Conservation (phyloP, 1,284 basidiomycete species). For the Trichosporon coremiiforme region DNA sequence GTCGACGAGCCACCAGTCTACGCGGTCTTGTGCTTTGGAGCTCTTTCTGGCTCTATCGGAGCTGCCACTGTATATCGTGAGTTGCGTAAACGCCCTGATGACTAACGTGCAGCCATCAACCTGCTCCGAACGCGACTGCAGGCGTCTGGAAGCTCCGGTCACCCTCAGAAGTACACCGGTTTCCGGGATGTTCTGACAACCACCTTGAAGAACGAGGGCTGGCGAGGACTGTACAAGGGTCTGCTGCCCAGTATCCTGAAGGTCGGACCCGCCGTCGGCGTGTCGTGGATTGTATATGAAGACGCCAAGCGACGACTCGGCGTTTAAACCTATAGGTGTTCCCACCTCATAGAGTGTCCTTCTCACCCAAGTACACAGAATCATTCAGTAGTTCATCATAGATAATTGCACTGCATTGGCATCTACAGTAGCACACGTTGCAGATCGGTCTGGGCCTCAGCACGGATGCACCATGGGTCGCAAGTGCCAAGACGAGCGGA, state of each 20-base stretch:
- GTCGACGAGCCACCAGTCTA: conserved; percentile 80
- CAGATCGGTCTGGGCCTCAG: neutral
- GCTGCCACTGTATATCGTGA: conserved; percentile 81
- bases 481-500: neutral
- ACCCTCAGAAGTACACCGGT: conserved; percentile 84
- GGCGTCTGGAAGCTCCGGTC: conserved; percentile 90
- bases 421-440: conserved; percentile 11
- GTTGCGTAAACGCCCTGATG: conserved; percentile 24
- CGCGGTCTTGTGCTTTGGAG: conserved; percentile 81
- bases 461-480: neutral
- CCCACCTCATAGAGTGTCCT: neutral
- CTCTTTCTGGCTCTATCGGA: conserved; percentile 85
- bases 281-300: conserved; percentile 79
- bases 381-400: conserved; percentile 28
- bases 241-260: conserved; percentile 88
- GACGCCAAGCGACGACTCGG: conserved; percentile 51
- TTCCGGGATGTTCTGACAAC: conserved; percentile 80
- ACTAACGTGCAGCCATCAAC: conserved; percentile 64
- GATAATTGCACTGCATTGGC: conserved; percentile 29
- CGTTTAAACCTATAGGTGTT: conserved; percentile 29
- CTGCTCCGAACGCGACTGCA: conserved; percentile 92
- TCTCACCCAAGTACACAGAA: neutral
- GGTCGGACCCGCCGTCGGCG: conserved; percentile 91
- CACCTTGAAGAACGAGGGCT: conserved; percentile 84
- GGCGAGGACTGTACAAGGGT: conserved; percentile 93